A percentile compares a stretch with the other conserved stretches of the same genome.
phyloP scores from a whole-genome alignment of 2,329 filamentous ascomycete species.

The Penicillium sp. region DNA sequence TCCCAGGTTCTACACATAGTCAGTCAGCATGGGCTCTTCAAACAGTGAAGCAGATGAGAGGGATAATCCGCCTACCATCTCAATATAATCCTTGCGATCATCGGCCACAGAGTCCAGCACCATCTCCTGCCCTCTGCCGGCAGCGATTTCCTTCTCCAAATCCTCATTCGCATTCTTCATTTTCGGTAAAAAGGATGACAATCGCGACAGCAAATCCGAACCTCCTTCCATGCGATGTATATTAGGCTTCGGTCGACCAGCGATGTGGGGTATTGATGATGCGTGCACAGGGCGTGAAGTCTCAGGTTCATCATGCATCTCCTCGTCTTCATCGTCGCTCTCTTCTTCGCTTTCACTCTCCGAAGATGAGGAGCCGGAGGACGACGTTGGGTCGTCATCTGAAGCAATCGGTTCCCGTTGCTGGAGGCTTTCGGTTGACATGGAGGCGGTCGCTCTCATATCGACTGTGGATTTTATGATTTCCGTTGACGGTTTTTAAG shows the following conservation, averaged over 20 bases:
- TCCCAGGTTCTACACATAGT: conserved; percentile 41
- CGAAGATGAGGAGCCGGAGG: conserved; percentile 28
- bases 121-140: conserved; percentile 33
- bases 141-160: conserved; percentile 41
- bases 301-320: conserved; percentile 12
- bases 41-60: not conserved
- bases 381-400: conserved; percentile 26
- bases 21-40: not conserved
- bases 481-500: not conserved
- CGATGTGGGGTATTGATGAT: conserved; percentile 29
- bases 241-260: conserved; percentile 36
- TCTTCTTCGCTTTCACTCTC: conserved; percentile 27
- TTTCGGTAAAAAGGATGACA: conserved; percentile 45
- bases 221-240: conserved; percentile 32
- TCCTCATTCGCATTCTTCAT: conserved; percentile 47
- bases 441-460: conserved; percentile 10
- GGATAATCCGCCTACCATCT: conserved; percentile 38
- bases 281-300: not conserved
- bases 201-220: conserved; percentile 37
- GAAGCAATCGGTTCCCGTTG: conserved; percentile 1
- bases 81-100: conserved; percentile 42
- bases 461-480: not conserved
- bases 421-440: conserved; percentile 3
- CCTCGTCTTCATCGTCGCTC: conserved; percentile 26
- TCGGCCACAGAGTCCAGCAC: conserved; percentile 38